These are phyloP conservation scores for Citrus sp. DNA, from an alignment of 345 rosid species.

Conservation along the genomic window DNA sequence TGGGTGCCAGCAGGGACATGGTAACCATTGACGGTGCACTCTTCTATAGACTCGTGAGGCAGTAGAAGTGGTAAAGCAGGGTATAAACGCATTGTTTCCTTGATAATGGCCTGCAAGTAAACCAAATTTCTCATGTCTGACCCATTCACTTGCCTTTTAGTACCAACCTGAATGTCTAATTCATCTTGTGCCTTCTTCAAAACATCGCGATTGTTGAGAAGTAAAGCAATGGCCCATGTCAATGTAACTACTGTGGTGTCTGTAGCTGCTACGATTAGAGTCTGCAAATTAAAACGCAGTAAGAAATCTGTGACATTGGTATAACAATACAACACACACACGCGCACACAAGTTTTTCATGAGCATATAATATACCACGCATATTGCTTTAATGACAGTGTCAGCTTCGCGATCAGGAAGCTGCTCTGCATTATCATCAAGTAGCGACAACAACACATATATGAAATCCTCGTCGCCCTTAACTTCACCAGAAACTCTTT, in stretches of 20 bases:
- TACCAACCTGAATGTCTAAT: not conserved
- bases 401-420: not conserved
- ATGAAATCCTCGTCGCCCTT: not conserved
- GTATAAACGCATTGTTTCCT: not conserved
- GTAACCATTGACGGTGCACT: not conserved
- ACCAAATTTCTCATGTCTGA: not conserved
- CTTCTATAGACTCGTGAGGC: not conserved
- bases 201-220: not conserved
- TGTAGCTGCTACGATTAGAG: not conserved
- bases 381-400: not conserved
- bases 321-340: too few relatives aligned
- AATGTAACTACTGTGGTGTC: not conserved
- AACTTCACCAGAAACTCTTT: not conserved
- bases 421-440: not conserved
- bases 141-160: not conserved
- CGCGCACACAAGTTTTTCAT: too few relatives aligned
- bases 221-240: not conserved
- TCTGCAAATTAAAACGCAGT: not conserved
- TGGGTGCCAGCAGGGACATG: not conserved
- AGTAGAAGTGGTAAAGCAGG: not conserved
- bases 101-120: not conserved
- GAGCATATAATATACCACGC: not conserved
- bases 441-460: not conserved
- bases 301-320: not conserved
- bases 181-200: not conserved